These are phyloP conservation scores for Calycina marina DNA, from an alignment of 2,329 filamentous ascomycete species.

Conservation along the genomic window DNA sequence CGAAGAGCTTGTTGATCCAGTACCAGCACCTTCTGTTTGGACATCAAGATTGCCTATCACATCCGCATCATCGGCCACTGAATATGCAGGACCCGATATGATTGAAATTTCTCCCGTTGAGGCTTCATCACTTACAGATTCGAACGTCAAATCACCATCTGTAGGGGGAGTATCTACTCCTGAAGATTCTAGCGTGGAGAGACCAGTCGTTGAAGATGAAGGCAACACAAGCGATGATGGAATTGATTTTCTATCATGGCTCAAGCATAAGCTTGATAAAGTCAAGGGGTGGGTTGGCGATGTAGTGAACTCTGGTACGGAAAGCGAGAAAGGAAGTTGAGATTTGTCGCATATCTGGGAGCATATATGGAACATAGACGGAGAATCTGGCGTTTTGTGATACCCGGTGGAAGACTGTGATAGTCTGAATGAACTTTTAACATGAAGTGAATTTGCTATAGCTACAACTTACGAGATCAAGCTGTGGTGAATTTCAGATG, in stretches of 20 bases:
- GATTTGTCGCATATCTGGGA: not conserved
- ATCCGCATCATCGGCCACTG: not conserved
- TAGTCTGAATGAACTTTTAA: no score
- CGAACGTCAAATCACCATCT: not conserved
- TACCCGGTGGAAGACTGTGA: no score
- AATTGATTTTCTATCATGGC: not conserved
- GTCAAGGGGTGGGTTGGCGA: not conserved
- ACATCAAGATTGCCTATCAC: not conserved
- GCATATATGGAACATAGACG: no score
- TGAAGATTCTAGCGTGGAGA: not conserved
- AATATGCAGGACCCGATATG: not conserved
- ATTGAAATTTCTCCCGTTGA: not conserved
- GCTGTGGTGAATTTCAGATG: no score
- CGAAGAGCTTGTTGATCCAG: slow-evolving; percentile 39
- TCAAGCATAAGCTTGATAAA: not conserved
- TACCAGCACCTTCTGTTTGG: not conserved
- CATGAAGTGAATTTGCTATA: no score
- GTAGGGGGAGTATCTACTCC: not conserved
- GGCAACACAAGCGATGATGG: not conserved
- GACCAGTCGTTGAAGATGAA: not conserved
- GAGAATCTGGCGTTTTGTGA: no score
- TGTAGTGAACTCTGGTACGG: not conserved
- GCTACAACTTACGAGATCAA: no score
- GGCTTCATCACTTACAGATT: not conserved
- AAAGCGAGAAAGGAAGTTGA: not conserved